Conservation (phyloP, 768 basidiomycete species). For the Paxillus ammoniavirescens region DNA sequence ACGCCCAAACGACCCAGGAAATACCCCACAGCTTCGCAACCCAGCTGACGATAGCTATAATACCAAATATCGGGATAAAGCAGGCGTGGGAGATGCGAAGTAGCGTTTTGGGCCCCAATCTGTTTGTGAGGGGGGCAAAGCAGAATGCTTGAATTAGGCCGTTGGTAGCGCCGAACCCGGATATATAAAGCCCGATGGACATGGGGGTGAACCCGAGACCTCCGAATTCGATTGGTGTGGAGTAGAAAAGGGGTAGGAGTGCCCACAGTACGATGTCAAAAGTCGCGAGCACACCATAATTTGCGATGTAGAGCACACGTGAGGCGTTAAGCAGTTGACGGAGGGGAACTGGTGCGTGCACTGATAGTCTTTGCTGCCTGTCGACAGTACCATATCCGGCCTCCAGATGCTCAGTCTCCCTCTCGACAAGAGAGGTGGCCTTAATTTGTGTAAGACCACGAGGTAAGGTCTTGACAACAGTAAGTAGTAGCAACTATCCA, state of each 20-base stretch:
- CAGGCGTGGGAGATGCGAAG: constrained; percentile 24
- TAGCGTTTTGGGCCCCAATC: constrained; percentile 32
- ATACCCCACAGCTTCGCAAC: constrained; percentile 23
- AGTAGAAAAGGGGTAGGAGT: constrained; percentile 39
- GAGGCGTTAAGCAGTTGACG: constrained; percentile 27
- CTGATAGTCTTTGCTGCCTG: constrained; percentile 5
- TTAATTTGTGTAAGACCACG: constrained; percentile 11
- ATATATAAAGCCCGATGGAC: constrained; percentile 37
- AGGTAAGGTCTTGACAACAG: constrained; percentile 18
- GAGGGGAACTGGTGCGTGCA: constrained; percentile 23
- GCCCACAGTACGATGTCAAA: constrained; percentile 34
- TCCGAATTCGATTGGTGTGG: constrained; percentile 34
- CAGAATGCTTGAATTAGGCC: constrained; percentile 31
- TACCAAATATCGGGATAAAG: constrained; percentile 29
- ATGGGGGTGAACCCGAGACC: constrained; percentile 37
- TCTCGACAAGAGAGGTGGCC: constrained; percentile 3
- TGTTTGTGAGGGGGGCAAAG: constrained; percentile 31
- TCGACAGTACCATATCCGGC: constrained; percentile 14
- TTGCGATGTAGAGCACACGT: constrained; percentile 32
- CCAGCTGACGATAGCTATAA: constrained; percentile 32
- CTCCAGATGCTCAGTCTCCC: constrained; percentile 7
- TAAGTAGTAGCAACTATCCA: constrained; percentile 1
- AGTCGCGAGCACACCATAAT: constrained; percentile 36
- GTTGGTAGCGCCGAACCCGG: constrained; percentile 31
- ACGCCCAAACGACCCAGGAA: constrained; percentile 24